These are phyloP conservation scores for Tetracladium maxilliforme DNA, from an alignment of 2,329 filamentous ascomycete genomes.

Conservation along the genomic window DNA sequence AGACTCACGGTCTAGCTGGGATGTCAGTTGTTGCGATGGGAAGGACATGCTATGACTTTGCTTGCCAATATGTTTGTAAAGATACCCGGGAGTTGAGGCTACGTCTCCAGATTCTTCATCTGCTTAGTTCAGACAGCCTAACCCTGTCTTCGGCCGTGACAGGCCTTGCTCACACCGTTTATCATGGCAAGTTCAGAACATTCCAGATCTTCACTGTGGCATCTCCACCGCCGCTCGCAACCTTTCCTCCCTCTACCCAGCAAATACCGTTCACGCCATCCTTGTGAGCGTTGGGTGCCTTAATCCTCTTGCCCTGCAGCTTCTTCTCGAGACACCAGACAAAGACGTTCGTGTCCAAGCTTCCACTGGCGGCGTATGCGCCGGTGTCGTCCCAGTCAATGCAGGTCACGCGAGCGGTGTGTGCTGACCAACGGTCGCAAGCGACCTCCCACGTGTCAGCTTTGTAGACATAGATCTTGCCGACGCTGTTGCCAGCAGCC, in stretches of 20 bases:
- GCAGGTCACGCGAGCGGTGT: slow-evolving; percentile 51
- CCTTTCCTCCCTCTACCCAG: slow-evolving; percentile 58
- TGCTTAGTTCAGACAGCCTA: no score
- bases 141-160: no score
- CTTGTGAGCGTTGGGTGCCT: slow-evolving; percentile 82
- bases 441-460: slow-evolving; percentile 52
- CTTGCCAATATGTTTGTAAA: no score
- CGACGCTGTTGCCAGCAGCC: slow-evolving; percentile 68
- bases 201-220: slow-evolving; percentile 84
- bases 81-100: no score
- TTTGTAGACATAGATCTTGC: slow-evolving; percentile 77
- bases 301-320: slow-evolving; percentile 72
- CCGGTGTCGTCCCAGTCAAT: slow-evolving; percentile 67
- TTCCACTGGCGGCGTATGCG: slow-evolving; percentile 69
- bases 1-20: no score
- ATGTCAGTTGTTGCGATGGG: no score
- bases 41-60: no score
- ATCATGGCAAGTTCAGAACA: no score
- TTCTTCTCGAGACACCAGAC: slow-evolving; percentile 64
- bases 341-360: slow-evolving; percentile 81
- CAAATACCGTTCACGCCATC: slow-evolving; percentile 82
- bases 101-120: no score
- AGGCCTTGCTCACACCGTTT: no score
- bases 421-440: slow-evolving; percentile 66
- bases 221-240: slow-evolving; percentile 75